Evolutionary conservation across 345 rosid genomes (phyloP).

Genomic region (Clarkia xantiana): DNA sequence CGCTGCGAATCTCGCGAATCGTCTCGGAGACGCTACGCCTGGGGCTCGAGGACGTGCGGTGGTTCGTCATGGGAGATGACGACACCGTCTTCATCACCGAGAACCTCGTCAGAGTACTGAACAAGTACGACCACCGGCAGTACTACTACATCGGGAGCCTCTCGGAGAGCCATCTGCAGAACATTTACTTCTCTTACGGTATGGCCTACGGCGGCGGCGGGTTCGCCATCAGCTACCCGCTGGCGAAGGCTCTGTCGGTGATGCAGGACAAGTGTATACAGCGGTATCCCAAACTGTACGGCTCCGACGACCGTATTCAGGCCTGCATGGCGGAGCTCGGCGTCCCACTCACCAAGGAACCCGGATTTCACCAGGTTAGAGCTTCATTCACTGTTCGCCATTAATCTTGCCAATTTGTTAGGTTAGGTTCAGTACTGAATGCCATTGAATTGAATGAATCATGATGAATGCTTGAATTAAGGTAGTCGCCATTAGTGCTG

Average conservation of each 20-base stretch:
- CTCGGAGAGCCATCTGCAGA: conserved; percentile 92
- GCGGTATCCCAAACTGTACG: conserved; percentile 82
- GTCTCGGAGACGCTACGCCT: conserved; percentile 67
- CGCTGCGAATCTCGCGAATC: conserved; percentile 86
- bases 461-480: too few relatives aligned
- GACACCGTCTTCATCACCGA: conserved; percentile 89
- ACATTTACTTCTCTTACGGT: conserved; percentile 82
- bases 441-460: neutral
- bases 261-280: conserved; percentile 80
- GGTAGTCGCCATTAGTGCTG: too few relatives aligned
- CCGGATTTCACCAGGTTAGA: conserved; percentile 90
- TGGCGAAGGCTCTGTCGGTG: conserved; percentile 68
- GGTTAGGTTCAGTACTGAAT: neutral
- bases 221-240: conserved; percentile 83
- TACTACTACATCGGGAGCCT: conserved; percentile 88
- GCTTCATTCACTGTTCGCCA: neutral
- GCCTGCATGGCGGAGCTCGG: conserved; percentile 99
- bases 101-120: conserved; percentile 59
- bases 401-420: neutral
- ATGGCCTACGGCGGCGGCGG: conserved; percentile 99
- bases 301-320: conserved; percentile 96
- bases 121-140: conserved; percentile 76
- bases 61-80: conserved; percentile 99
- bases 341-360: conserved; percentile 89
- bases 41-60: conserved; percentile 47